These are phyloP conservation scores for Astrocystis sublimbata DNA, from an alignment of 495 filamentous ascomycete genomes.

Conservation along the genomic window DNA sequence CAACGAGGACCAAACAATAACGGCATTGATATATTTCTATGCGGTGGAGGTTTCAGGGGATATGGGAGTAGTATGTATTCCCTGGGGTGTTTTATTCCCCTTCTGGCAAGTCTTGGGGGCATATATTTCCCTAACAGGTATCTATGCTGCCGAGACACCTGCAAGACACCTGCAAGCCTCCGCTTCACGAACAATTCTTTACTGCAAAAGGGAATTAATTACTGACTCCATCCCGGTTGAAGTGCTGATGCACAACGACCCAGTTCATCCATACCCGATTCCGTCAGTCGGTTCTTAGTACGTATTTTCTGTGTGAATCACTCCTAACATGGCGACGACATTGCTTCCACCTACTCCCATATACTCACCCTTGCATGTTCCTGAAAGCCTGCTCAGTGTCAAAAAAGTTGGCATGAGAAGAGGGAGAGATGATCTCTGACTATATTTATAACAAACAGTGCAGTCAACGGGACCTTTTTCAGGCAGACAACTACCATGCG, in stretches of 20 bases:
- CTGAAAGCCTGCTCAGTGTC: too few relatives aligned
- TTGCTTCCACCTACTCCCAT: neutral
- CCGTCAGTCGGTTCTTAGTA: conserved; percentile 79
- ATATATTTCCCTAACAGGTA: too few relatives aligned
- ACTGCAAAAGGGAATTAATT: too few relatives aligned
- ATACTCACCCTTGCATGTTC: neutral
- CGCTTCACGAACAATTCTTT: too few relatives aligned
- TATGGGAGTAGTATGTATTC: conserved; percentile 89
- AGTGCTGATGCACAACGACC: conserved; percentile 71
- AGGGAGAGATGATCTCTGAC: too few relatives aligned
- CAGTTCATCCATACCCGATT: conserved; percentile 75
- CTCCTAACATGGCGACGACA: neutral
- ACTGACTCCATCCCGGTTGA: too few relatives aligned
- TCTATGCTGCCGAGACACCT: too few relatives aligned
- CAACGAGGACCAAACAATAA: conserved; percentile 41
- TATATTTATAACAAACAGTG: conserved; percentile 26
- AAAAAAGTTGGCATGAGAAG: too few relatives aligned
- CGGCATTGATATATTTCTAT: conserved; percentile 78
- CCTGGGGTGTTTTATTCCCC: too few relatives aligned
- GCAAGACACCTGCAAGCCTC: too few relatives aligned
- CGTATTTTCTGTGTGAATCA: neutral
- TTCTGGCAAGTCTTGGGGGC: too few relatives aligned
- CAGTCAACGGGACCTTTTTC: conserved; percentile 62
- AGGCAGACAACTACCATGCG: conserved; percentile 60
- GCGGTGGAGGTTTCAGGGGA: conserved; percentile 86